Evolutionary conservation across 352 stramenopile species (phyloP).

Genomic region (Phytophthora nicotianae): DNA sequence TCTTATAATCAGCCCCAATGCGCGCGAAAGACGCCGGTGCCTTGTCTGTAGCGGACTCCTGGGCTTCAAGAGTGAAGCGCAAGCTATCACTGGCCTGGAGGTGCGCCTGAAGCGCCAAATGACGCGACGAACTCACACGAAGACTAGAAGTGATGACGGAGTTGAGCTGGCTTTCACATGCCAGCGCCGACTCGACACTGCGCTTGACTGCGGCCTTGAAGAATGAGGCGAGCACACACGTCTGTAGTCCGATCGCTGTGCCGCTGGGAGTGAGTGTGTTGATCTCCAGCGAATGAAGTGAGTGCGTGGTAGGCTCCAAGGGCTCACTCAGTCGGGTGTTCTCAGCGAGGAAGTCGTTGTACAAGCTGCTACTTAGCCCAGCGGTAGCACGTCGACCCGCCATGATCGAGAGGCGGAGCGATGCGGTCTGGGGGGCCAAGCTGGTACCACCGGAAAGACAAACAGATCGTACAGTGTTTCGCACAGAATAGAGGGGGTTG

Average conservation of each 20-base stretch:
- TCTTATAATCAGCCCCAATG: conserved; percentile 73
- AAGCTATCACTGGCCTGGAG: conserved; percentile 56
- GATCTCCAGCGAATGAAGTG: conserved; percentile 57
- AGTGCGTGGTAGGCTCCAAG: conserved; percentile 49
- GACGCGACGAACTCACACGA: conserved; percentile 72
- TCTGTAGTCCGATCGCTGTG: conserved; percentile 56
- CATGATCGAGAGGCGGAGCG: conserved; percentile 18
- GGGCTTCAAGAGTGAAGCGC: conserved; percentile 76
- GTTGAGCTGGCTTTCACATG: conserved; percentile 72
- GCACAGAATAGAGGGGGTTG: neutral
- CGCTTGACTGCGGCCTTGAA: conserved; percentile 73
- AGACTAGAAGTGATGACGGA: conserved; percentile 67
- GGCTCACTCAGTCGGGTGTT: conserved; percentile 47
- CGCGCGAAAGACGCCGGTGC: conserved; percentile 69
- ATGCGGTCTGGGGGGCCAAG: neutral
- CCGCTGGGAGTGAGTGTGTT: conserved; percentile 60
- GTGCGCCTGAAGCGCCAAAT: conserved; percentile 69
- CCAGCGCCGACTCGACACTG: conserved; percentile 63
- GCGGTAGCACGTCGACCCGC: conserved; percentile 38
- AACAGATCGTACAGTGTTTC: neutral
- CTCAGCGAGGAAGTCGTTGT: conserved; percentile 69
- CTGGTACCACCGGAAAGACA: conserved; percentile 6
- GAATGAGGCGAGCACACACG: conserved; percentile 66
- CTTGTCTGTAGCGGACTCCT: conserved; percentile 74
- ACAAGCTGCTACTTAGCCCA: conserved; percentile 69